A percentile compares a stretch with the other conserved stretches of the same genome.
phyloP scores from a whole-genome alignment of 805 yeast species.

The Pichia heedii region DNA sequence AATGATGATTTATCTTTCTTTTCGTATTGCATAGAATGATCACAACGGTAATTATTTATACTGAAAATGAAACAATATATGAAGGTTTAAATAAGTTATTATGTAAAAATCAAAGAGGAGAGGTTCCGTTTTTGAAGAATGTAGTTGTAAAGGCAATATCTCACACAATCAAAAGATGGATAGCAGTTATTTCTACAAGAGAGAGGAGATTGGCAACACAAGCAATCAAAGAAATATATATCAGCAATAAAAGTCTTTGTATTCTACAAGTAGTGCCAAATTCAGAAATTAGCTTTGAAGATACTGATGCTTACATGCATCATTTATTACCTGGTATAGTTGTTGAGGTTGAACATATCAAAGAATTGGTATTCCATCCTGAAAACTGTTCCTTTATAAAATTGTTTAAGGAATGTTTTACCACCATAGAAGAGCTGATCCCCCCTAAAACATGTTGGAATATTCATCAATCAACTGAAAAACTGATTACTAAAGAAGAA shows the following conservation, averaged over 20 bases:
- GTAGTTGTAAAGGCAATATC: not conserved
- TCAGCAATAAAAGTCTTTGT: not conserved
- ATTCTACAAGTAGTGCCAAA: not conserved
- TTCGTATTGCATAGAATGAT: too few species aligned
- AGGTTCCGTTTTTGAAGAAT: not conserved
- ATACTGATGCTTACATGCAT: not conserved
- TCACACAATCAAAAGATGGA: not conserved
- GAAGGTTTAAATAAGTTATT: too few species aligned
- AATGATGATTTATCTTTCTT: too few species aligned
- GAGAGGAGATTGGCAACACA: too few species aligned
- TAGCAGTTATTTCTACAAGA: not conserved
- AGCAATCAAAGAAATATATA: too few species aligned
- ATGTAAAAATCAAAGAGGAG: not conserved
- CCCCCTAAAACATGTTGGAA: not conserved
- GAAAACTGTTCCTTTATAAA: not conserved
- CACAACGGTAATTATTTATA: too few species aligned
- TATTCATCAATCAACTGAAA: too few species aligned
- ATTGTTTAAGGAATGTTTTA: not conserved
- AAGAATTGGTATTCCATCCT: not conserved
- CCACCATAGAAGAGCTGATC: not conserved
- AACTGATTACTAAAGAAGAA: too few species aligned
- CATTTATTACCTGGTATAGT: not conserved
- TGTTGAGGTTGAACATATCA: not conserved
- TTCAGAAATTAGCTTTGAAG: too few species aligned
- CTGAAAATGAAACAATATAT: too few species aligned